These are phyloP conservation scores for Cichorium intybus DNA, from an alignment of 140 eudicot genomes.

Conservation along the genomic window DNA sequence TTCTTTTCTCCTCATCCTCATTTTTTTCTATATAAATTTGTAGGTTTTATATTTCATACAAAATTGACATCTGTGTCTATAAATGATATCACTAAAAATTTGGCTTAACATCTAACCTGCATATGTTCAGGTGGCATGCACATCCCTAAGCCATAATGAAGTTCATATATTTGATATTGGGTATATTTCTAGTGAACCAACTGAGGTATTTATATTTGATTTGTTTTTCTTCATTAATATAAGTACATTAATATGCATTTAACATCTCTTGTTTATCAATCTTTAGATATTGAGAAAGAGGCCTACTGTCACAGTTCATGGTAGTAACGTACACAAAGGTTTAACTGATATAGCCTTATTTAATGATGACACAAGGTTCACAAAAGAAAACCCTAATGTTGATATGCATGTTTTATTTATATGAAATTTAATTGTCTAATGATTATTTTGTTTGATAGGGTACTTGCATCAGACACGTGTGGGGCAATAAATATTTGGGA, in stretches of 20 bases:
- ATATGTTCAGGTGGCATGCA: constrained; percentile 65
- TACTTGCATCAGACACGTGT: constrained; percentile 71
- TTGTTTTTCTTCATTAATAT: not conserved
- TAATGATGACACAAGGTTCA: constrained; percentile 60
- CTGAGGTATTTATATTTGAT: constrained; percentile 47
- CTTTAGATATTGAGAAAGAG: constrained; percentile 68
- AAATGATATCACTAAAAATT: too few species aligned
- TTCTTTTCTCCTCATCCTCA: not conserved
- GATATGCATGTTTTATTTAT: not conserved
- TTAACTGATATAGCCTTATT: constrained; percentile 69
- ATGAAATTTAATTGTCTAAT: not conserved
- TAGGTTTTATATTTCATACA: not conserved
- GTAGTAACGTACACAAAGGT: constrained; percentile 53
- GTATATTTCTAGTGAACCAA: constrained; percentile 65
- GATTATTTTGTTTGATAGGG: constrained; percentile 48
- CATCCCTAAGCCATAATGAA: constrained; percentile 57
- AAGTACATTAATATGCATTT: not conserved
- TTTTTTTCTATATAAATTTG: not conserved
- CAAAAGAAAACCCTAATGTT: constrained; percentile 11
- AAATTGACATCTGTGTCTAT: too few species aligned
- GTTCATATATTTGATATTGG: constrained; percentile 73
- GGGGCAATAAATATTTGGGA: constrained; percentile 86
- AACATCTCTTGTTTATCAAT: constrained; percentile 11
- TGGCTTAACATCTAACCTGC: constrained; percentile 5
- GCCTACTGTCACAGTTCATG: constrained; percentile 66